phyloP scores from a whole-genome alignment of 2,329 filamentous ascomycete genomes.

The Allantophomopsis cytisporea region DNA sequence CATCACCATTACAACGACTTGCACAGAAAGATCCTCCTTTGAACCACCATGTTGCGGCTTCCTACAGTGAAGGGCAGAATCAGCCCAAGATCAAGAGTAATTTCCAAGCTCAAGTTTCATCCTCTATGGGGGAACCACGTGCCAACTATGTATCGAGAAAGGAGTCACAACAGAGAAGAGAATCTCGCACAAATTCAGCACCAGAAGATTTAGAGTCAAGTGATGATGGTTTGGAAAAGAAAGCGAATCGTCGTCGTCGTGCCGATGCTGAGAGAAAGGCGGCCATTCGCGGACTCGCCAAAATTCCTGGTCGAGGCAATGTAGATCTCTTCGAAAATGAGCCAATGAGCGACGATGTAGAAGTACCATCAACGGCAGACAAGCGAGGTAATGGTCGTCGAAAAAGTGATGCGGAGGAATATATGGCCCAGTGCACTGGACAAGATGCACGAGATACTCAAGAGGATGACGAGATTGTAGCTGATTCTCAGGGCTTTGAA shows the following conservation, averaged over 20 bases:
- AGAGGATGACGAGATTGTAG: conserved; percentile 12
- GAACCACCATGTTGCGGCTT: not conserved
- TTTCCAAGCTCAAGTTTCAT: no score
- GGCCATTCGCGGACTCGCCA: not conserved
- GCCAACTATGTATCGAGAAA: conserved; percentile 13
- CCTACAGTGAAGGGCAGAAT: no score
- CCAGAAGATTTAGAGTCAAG: conserved; percentile 5
- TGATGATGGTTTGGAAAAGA: conserved; percentile 6
- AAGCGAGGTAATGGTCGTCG: conserved; percentile 9
- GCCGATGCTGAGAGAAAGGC: not conserved
- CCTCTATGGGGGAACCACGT: conserved; percentile 3
- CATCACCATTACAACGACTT: not conserved
- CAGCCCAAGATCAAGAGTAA: no score
- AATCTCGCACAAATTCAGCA: not conserved
- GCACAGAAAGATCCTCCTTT: not conserved
- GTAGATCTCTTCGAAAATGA: conserved; percentile 3
- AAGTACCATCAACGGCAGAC: conserved; percentile 11
- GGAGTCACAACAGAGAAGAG: conserved; percentile 15
- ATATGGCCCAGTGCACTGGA: conserved; percentile 12
- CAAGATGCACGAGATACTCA: conserved; percentile 12
- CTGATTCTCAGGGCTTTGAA: conserved; percentile 10
- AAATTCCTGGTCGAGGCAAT: not conserved
- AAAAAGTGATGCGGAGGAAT: conserved; percentile 8
- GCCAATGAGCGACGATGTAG: conserved; percentile 3
- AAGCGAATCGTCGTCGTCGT: conserved; percentile 1